Conservation (phyloP, 2,329 filamentous ascomycete species). For the Rachicladosporium sp. region DNA sequence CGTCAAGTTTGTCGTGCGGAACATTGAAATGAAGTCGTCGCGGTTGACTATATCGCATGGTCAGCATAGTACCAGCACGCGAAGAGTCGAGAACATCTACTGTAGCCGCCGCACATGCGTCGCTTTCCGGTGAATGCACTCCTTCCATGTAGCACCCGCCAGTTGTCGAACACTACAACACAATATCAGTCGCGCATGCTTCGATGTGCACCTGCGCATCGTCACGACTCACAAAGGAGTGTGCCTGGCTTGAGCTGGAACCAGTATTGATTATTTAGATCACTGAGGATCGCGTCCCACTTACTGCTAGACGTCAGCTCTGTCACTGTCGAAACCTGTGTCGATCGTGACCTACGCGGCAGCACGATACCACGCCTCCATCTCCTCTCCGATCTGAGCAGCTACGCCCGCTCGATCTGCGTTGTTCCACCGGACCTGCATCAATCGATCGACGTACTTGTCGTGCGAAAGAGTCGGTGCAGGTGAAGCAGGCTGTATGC, state of each 20-base stretch:
- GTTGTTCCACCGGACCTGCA: constrained; percentile 83
- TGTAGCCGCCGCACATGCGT: constrained; percentile 83
- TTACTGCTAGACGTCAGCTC: constrained; percentile 24
- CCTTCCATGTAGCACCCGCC: constrained; percentile 82
- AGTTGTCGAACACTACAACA: constrained; percentile 80
- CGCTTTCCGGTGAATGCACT: constrained; percentile 71
- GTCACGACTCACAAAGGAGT: constrained; percentile 51
- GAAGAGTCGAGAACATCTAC: constrained; percentile 39
- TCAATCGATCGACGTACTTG: constrained; percentile 20
- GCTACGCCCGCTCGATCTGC: constrained; percentile 67
- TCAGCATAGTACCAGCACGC: neutral
- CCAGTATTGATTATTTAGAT: constrained; percentile 58
- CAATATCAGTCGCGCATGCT: neutral
- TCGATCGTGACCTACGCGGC: constrained; percentile 32
- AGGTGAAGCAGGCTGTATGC: constrained; percentile 57
- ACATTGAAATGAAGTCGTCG: constrained; percentile 70
- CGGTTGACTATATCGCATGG: constrained; percentile 47
- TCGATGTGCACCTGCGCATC: no score
- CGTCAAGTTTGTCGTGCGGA: constrained; percentile 55
- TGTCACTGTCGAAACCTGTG: neutral
- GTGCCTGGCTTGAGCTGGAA: constrained; percentile 69
- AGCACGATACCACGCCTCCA: constrained; percentile 61
- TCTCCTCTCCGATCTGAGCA: constrained; percentile 30
- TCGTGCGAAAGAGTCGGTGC: constrained; percentile 62
- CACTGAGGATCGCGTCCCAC: constrained; percentile 59